Percentiles rank a stretch among this genome's conserved stretches.
Conservation (phyloP, 2,329 filamentous ascomycete species). For the Fusarium sulawesiense region DNA sequence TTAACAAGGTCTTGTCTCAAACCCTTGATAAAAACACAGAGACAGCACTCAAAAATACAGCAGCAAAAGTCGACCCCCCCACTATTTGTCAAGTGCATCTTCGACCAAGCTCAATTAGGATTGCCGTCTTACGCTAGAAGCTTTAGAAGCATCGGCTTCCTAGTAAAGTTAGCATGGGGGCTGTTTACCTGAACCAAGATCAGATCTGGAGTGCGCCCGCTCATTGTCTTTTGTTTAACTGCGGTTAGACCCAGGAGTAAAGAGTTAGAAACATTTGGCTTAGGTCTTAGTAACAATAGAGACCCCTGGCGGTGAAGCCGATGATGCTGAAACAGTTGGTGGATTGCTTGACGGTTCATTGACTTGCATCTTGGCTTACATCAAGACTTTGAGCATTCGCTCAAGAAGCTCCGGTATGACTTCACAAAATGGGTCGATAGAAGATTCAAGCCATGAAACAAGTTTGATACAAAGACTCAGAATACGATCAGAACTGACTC, state of each 20-base stretch:
- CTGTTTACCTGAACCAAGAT: not conserved
- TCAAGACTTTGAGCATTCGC: not conserved
- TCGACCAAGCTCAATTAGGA: conserved; percentile 21
- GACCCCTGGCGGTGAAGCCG: conserved; percentile 16
- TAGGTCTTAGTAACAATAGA: not conserved
- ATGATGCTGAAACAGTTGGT: not conserved
- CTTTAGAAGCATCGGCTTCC: conserved; percentile 30
- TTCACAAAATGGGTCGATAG: not conserved
- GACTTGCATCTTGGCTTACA: conserved; percentile 11
- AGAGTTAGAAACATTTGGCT: not conserved
- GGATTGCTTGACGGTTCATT: no score
- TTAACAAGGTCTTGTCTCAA: not conserved
- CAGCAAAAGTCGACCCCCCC: conserved; percentile 12
- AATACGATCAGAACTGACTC: not conserved
- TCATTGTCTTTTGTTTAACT: not conserved
- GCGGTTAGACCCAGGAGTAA: not conserved
- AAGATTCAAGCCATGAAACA: conserved; percentile 1
- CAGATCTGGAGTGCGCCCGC: not conserved
- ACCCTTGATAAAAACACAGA: not conserved
- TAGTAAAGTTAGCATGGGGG: conserved; percentile 22
- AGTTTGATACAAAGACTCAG: not conserved
- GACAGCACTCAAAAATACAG: not conserved
- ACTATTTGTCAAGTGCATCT: conserved; percentile 14
- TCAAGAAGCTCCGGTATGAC: not conserved
- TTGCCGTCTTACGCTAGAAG: conserved; percentile 42